Percentiles rank a stretch among this genome's conserved stretches.
phyloP scores from a whole-genome alignment of 768 basidiomycete genomes.

The Lenzites betulinus region DNA sequence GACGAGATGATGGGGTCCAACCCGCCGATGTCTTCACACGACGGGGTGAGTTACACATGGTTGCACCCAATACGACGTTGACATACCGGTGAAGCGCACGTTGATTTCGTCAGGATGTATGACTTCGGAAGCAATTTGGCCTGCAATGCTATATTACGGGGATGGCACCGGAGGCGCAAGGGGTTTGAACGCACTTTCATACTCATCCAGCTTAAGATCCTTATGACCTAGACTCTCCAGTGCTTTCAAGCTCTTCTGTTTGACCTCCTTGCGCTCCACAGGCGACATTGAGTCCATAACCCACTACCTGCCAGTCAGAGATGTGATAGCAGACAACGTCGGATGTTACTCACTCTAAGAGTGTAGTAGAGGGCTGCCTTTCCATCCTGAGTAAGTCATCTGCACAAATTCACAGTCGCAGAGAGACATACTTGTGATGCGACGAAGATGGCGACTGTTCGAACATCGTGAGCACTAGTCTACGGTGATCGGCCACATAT shows the following conservation, averaged over 20 bases:
- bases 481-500: neutral
- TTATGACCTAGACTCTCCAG: slow-evolving; percentile 71
- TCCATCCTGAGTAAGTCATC: slow-evolving; percentile 3
- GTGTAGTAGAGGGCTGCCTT: slow-evolving; percentile 84
- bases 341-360: slow-evolving; percentile 52
- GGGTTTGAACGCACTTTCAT: slow-evolving; percentile 68
- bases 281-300: slow-evolving; percentile 53
- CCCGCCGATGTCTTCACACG: slow-evolving; percentile 78
- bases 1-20: slow-evolving; percentile 88
- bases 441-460: slow-evolving; percentile 45
- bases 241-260: slow-evolving; percentile 70
- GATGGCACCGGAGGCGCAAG: neutral
- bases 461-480: neutral
- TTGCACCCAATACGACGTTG: neutral
- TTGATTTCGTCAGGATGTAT: slow-evolving; percentile 90
- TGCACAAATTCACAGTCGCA: neutral
- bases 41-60: neutral
- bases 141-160: slow-evolving; percentile 38
- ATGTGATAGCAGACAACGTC: neutral
- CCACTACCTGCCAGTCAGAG: slow-evolving; percentile 50
- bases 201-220: slow-evolving; percentile 81
- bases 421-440: slow-evolving; percentile 50
- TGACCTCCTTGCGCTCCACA: slow-evolving; percentile 58
- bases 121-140: slow-evolving; percentile 87
- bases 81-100: slow-evolving; percentile 70